Conservation (phyloP, 129 eudicot species). For the Silybum marianum region DNA sequence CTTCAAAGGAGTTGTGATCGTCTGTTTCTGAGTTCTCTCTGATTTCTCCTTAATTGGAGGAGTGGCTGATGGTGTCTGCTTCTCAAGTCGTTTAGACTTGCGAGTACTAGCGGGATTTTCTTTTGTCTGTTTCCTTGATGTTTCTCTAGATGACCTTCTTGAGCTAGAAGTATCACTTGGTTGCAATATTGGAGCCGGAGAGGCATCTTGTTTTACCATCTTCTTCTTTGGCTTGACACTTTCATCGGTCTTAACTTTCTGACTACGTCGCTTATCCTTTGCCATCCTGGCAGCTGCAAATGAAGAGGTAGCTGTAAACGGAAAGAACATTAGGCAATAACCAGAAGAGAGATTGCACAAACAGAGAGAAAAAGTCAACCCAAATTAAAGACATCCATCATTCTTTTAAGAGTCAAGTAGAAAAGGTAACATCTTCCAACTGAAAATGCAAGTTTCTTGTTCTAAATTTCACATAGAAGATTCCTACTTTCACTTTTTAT, state of each 20-base stretch:
- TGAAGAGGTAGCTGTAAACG: background rate
- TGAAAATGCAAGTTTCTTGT: background rate
- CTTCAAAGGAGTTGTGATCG: constrained; percentile 48
- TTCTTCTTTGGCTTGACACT: constrained; percentile 39
- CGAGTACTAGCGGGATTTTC: constrained; percentile 43
- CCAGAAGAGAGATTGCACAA: background rate
- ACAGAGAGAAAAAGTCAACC: background rate
- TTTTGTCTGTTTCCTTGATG: constrained; percentile 36
- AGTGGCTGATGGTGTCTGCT: constrained; percentile 29
- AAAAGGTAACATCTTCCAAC: constrained; percentile 1
- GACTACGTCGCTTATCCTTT: constrained; percentile 42
- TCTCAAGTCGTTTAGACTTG: constrained; percentile 63
- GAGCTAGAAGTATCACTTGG: constrained; percentile 29
- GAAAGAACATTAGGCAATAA: background rate
- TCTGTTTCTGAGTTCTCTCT: constrained; percentile 40
- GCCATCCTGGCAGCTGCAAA: constrained; percentile 44
- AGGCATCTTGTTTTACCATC: constrained; percentile 17
- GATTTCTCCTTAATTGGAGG: constrained; percentile 43
- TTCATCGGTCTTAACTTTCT: constrained; percentile 40
- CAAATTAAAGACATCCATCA: background rate
- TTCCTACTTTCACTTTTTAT: background rate
- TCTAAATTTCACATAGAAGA: background rate
- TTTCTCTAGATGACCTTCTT: constrained; percentile 51
- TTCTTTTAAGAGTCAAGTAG: background rate
- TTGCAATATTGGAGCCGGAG: constrained; percentile 25